Base-by-base conservation (phyloP, 768 basidiomycete species). In the Amanita pallidorosea region DNA sequence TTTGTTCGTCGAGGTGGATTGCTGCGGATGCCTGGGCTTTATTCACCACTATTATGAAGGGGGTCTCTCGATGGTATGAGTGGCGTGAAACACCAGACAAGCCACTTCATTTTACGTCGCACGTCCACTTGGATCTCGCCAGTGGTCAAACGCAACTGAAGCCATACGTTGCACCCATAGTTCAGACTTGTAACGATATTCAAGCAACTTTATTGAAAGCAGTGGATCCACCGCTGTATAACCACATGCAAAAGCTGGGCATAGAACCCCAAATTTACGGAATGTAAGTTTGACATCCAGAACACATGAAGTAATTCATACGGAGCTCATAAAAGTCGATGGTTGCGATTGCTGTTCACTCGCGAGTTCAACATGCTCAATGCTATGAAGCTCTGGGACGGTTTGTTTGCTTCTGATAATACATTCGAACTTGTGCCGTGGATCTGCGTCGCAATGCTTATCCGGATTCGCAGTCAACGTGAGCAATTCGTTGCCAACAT, bases 181-280 rank as follows among this genome's bases (percentile, higher is more conserved):
- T 97, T 5, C 71, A 80, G 52, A 79, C 84, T 1, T 95, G 91
- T 63, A 84, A 85, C 56, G 71, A 76, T 44, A 79, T 98, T 35
- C 93, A 97, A 59, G 77, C 78, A 2, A 74, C 70, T 23, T 67
- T 88, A 12, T 72, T 98, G 17, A 81, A 81, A 61, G 73, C 73
- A 20, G 79, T 88, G 23, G 96, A 99, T 65, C 90, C 90, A 15
- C 64, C 79, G 38, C 68, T 98, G 18, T 85, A 82, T 73, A 76
- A 78, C 53, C 73, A 76, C 47, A 71, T 99, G 69, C 83, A 89
- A 56, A 75, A 74, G 33, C 76, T 81, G 35, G 88, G 88, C 5
- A 83, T 98, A 37, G 96, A 99, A 64, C 93, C 94, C 4, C 96
- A 98, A 63, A 87, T 98, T 17, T 99, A 92, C 68, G 92, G 90